A percentile compares a stretch with the other conserved stretches of the same genome.
Conservation (phyloP, 331 rosid species). For the Dryas integrifolia region DNA sequence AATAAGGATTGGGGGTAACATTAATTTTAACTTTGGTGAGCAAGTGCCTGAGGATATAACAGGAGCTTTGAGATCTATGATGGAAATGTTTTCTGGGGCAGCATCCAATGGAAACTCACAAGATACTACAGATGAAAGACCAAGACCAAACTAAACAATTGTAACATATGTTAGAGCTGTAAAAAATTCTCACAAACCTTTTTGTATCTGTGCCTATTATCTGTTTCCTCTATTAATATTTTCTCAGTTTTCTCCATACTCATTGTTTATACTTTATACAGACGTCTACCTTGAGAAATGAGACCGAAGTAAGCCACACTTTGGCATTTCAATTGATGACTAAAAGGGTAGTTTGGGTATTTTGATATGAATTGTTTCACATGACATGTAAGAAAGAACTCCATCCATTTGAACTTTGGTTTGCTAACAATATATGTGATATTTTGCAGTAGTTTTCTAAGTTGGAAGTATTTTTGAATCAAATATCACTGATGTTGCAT, state of each 20-base stretch:
- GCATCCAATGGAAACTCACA: conserved; percentile 44
- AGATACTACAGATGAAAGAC: conserved; percentile 45
- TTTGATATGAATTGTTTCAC: no score
- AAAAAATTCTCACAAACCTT: conserved; percentile 19
- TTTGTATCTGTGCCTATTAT: neutral
- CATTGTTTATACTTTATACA: neutral
- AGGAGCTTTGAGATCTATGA: conserved; percentile 59
- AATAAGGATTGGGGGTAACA: conserved; percentile 42
- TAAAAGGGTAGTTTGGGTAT: neutral
- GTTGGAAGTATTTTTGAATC: no score
- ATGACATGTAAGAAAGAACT: no score
- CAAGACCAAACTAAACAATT: conserved; percentile 48
- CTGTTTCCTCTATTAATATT: neutral
- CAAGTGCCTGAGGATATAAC: conserved; percentile 63
- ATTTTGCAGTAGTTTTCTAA: no score
- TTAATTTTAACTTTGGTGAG: conserved; percentile 52
- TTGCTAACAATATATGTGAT: no score
- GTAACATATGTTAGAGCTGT: conserved; percentile 15
- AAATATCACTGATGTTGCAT: no score
- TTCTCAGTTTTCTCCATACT: neutral
- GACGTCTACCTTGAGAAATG: neutral
- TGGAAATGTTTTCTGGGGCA: conserved; percentile 65
- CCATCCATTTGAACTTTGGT: no score
- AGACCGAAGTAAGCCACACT: neutral
- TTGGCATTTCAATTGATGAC: neutral